Percentiles rank a stretch among this genome's conserved stretches.
Conservation (phyloP, 805 yeast species). For the Blastobotrys terrestris region DNA sequence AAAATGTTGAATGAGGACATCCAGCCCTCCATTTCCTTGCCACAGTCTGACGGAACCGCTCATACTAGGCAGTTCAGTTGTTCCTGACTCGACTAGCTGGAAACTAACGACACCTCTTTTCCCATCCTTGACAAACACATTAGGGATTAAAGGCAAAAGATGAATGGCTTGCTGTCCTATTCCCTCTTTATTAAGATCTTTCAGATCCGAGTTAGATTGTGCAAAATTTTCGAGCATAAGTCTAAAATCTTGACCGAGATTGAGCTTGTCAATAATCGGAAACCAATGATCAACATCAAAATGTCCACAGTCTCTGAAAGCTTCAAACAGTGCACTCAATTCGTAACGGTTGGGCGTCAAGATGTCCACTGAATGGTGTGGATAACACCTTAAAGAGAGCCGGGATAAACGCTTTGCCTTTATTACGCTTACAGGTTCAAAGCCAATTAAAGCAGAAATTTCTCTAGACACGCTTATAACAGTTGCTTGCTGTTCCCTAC, state of each 20-base stretch:
- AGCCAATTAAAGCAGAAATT: constrained; percentile 34
- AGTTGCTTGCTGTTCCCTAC: constrained; percentile 29
- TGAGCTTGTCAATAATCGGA: constrained; percentile 57
- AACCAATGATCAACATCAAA: constrained; percentile 68
- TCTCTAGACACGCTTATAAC: constrained; percentile 25
- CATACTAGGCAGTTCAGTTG: constrained; percentile 14
- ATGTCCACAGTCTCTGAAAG: constrained; percentile 39
- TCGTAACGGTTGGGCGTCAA: constrained; percentile 69
- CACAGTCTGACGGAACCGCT: not conserved
- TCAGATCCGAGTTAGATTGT: constrained; percentile 22
- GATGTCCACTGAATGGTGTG: constrained; percentile 39
- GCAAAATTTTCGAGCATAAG: constrained; percentile 37
- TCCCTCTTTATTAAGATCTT: constrained; percentile 33
- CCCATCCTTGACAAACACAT: constrained; percentile 62
- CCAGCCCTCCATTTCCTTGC: constrained; percentile 27
- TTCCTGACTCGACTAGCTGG: constrained; percentile 28
- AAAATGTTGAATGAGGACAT: constrained; percentile 60
- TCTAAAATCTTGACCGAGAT: constrained; percentile 42
- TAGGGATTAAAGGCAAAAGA: constrained; percentile 68
- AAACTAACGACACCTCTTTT: constrained; percentile 49
- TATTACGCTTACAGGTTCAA: constrained; percentile 74
- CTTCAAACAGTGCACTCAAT: constrained; percentile 45
- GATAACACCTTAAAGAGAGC: constrained; percentile 33
- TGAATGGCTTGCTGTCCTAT: constrained; percentile 55
- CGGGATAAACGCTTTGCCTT: constrained; percentile 49